Percentiles rank a stretch among this genome's conserved stretches.
These are phyloP conservation scores for Trichophyton rubrum DNA, from an alignment of 2,329 filamentous ascomycete genomes.

Conservation along the genomic window DNA sequence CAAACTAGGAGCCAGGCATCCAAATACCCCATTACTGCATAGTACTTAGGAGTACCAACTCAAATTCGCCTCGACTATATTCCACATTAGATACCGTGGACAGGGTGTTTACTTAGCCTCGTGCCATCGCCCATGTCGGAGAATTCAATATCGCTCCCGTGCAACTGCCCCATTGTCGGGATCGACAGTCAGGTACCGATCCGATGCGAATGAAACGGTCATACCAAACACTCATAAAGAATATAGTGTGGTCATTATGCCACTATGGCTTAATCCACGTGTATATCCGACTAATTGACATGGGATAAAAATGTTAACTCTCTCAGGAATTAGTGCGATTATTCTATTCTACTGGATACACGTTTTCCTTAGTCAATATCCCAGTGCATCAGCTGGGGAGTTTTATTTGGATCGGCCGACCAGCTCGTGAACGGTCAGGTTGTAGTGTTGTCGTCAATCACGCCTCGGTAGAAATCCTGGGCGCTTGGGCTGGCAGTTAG, in stretches of 20 bases:
- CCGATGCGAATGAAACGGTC: not conserved
- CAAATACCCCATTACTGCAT: too few species aligned
- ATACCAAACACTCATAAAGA: not conserved
- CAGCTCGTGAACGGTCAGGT: not conserved
- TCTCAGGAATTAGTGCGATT: not conserved
- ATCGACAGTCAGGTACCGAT: slow-evolving; percentile 3
- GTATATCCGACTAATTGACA: not conserved
- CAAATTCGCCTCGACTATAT: too few species aligned
- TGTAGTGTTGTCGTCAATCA: not conserved
- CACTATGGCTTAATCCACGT: not conserved
- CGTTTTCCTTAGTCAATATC: not conserved
- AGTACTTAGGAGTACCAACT: too few species aligned
- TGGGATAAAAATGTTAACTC: not conserved
- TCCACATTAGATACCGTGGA: too few species aligned
- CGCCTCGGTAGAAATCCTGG: not conserved
- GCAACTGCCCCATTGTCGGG: not conserved
- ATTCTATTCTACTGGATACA: not conserved
- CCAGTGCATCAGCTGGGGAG: not conserved
- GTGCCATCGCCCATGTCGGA: not conserved
- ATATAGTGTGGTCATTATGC: not conserved
- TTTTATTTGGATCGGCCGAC: not conserved
- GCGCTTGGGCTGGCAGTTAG: not conserved
- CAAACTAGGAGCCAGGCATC: too few species aligned
- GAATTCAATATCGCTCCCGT: not conserved
- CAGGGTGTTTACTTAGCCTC: not conserved